Conservation (phyloP, 148 eudicot genomes). For the Heliamphora exappendiculata region DNA sequence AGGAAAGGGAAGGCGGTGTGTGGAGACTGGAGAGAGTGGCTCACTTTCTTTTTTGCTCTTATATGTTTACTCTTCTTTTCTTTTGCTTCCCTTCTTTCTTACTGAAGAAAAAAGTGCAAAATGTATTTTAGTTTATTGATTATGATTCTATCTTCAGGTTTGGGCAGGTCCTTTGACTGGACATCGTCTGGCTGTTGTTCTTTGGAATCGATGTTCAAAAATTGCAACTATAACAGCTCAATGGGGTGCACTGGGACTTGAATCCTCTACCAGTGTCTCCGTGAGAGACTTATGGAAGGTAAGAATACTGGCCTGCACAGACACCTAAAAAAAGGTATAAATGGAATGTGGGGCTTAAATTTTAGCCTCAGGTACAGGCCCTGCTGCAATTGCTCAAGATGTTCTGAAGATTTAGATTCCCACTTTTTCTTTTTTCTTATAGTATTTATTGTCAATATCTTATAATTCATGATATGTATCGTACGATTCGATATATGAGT, state of each 20-base stretch:
- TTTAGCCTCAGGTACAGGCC: neutral
- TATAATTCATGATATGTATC: neutral
- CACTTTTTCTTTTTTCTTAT: neutral
- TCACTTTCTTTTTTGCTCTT: neutral
- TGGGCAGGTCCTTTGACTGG: slow-evolving; percentile 93
- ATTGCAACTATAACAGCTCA: slow-evolving; percentile 46
- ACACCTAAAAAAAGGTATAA: neutral
- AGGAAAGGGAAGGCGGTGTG: neutral
- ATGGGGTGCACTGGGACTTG: slow-evolving; percentile 72
- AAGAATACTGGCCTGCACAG: neutral
- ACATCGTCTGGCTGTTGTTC: slow-evolving; percentile 53
- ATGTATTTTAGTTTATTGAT: neutral
- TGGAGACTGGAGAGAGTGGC: neutral
- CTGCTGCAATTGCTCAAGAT: neutral
- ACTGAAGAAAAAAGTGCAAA: neutral
- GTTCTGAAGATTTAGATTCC: neutral
- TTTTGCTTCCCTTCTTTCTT: neutral
- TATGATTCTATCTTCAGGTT: slow-evolving; percentile 35
- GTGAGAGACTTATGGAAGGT: slow-evolving; percentile 94
- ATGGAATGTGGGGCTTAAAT: neutral
- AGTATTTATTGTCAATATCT: neutral
- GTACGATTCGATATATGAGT: no score
- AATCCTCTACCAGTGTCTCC: slow-evolving; percentile 49
- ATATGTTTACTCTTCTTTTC: neutral
- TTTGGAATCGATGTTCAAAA: slow-evolving; percentile 85